Percentiles rank a stretch among this genome's conserved stretches.
These are phyloP conservation scores for Kluyveromyces marxianus DNA, from an alignment of 1,139 yeast genomes.

Conservation along the genomic window DNA sequence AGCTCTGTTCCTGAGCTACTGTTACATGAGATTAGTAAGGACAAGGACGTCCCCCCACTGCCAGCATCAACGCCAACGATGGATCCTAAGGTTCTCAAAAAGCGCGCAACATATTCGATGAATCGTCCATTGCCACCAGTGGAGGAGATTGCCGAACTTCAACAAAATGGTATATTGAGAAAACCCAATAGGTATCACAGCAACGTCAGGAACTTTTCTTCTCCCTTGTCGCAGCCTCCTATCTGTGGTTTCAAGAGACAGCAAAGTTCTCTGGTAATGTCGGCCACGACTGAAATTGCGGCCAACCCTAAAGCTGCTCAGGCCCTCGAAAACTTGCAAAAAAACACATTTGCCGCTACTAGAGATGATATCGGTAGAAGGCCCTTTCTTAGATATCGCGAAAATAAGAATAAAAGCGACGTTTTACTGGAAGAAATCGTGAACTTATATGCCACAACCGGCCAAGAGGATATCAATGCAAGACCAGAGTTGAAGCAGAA, in stretches of 20 bases:
- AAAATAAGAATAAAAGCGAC: neutral
- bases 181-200: neutral
- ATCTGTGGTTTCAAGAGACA: neutral
- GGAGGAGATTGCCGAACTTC: neutral
- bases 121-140: neutral
- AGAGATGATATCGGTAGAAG: neutral
- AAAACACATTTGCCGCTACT: neutral
- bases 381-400: neutral
- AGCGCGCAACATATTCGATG: neutral
- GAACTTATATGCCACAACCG: neutral
- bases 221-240: conserved; percentile 6
- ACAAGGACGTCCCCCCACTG: conserved; percentile 3
- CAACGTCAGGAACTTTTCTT: neutral
- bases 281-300: neutral
- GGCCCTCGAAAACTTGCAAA: neutral
- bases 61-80: neutral
- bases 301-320: neutral
- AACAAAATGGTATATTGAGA: neutral
- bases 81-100: neutral
- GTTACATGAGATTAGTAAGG: conserved; percentile 19
- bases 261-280: neutral
- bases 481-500: neutral
- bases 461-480: no score
- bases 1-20: conserved; percentile 29
- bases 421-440: conserved; percentile 1